phyloP scores from a whole-genome alignment of 176 grass and related monocot species.

The Leersia perrieri region DNA sequence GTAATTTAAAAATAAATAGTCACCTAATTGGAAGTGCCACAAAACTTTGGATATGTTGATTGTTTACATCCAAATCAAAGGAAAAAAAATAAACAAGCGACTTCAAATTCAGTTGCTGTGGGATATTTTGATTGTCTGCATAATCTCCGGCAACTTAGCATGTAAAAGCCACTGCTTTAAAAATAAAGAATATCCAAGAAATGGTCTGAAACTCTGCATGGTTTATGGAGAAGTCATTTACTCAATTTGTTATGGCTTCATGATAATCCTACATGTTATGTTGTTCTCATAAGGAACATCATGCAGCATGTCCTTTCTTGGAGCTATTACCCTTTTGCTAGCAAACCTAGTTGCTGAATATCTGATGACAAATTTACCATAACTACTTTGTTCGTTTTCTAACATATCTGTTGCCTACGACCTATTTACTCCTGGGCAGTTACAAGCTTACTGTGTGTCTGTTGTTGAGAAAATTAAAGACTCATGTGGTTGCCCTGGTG shows the following conservation, averaged over 20 bases:
- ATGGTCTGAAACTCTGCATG: background rate
- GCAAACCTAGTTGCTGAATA: background rate
- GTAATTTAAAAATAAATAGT: background rate
- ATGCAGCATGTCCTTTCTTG: background rate
- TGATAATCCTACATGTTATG: background rate
- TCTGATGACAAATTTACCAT: background rate
- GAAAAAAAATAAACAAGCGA: background rate
- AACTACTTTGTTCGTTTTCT: background rate
- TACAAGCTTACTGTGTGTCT: conserved; percentile 53
- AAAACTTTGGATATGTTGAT: background rate
- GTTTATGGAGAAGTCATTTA: background rate
- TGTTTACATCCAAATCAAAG: background rate
- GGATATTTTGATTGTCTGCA: background rate
- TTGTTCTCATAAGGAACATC: background rate
- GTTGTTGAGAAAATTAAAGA: conserved; percentile 81
- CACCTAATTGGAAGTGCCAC: background rate
- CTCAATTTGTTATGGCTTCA: background rate
- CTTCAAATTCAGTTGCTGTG: background rate
- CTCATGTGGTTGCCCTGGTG: conserved; percentile 48
- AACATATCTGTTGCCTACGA: background rate
- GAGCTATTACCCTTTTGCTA: conserved; percentile 1
- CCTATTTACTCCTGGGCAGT: conserved; percentile 44
- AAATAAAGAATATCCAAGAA: background rate
- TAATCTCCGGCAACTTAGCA: background rate
- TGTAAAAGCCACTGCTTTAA: background rate